A percentile compares a stretch with the other conserved stretches of the same genome.
Evolutionary conservation across 345 rosid genomes (phyloP).

Genomic region (Schrenkiella parvula): DNA sequence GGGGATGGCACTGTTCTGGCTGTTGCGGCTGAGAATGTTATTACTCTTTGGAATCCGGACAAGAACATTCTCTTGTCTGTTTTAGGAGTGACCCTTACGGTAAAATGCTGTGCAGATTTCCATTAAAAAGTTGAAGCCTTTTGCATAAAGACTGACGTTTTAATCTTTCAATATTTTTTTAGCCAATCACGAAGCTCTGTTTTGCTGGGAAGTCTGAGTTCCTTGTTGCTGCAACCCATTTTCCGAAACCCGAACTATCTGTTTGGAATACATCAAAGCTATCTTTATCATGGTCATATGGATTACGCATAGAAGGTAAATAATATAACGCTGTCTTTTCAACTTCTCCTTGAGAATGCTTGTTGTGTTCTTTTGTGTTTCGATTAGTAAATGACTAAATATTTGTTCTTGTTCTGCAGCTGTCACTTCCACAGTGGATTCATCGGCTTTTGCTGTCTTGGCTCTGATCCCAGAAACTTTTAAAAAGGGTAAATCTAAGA

Average conservation of each 20-base stretch:
- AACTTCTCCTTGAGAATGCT: neutral
- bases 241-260: conserved; percentile 59
- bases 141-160: neutral
- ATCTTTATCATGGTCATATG: conserved; percentile 73
- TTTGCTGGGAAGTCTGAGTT: conserved; percentile 71
- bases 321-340: neutral
- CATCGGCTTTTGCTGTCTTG: conserved; percentile 65
- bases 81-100: conserved; percentile 63
- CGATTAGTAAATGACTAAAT: neutral
- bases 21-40: conserved; percentile 84
- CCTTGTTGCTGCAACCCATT: conserved; percentile 69
- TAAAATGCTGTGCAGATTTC: conserved; percentile 9
- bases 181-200: conserved; percentile 52
- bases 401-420: conserved; percentile 42
- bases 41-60: conserved; percentile 89
- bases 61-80: conserved; percentile 75
- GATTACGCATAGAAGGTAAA: conserved; percentile 74
- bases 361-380: conserved; percentile 4
- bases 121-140: neutral
- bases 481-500: conserved; percentile 31
- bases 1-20: conserved; percentile 95
- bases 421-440: conserved; percentile 50
- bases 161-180: neutral
- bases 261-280: conserved; percentile 76
- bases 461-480: conserved; percentile 53